These are phyloP conservation scores for Fusarium devonianum DNA, from an alignment of 2,329 filamentous ascomycete genomes.

Conservation along the genomic window DNA sequence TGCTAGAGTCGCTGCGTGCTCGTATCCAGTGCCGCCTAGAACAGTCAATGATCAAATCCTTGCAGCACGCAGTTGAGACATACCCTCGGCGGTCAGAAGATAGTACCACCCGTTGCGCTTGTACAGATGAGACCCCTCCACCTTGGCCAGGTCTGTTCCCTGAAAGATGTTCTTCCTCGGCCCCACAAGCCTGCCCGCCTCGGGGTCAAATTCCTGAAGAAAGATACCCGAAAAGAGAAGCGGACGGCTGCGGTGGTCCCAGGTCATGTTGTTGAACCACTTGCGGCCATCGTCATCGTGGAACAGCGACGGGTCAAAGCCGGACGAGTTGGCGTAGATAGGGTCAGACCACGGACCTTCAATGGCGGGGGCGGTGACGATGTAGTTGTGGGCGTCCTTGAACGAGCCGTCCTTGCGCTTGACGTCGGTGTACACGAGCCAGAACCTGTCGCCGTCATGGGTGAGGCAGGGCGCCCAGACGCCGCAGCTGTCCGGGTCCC, in stretches of 20 bases:
- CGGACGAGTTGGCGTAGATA: slow-evolving; percentile 65
- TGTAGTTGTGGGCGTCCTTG: slow-evolving; percentile 71
- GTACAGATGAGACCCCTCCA: slow-evolving; percentile 67
- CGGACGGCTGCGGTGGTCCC: slow-evolving; percentile 60
- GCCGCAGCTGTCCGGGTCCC: slow-evolving; percentile 66
- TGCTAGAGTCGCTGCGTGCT: slow-evolving; percentile 67
- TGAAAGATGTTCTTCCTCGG: slow-evolving; percentile 62
- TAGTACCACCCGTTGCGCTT: slow-evolving; percentile 67
- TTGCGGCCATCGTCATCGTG: slow-evolving; percentile 64
- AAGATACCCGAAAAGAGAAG: slow-evolving; percentile 62
- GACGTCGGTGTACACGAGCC: slow-evolving; percentile 70
- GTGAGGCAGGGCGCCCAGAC: slow-evolving; percentile 72
- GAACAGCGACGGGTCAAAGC: slow-evolving; percentile 68
- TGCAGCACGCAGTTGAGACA: too few relatives aligned
- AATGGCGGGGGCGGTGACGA: slow-evolving; percentile 61
- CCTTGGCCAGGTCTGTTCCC: slow-evolving; percentile 61
- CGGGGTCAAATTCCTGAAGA: slow-evolving; percentile 64
- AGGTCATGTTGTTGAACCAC: slow-evolving; percentile 65
- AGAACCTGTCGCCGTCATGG: slow-evolving; percentile 67
- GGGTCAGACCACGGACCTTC: slow-evolving; percentile 70
- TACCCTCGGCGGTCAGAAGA: slow-evolving; percentile 65
- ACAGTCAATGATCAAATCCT: too few relatives aligned
- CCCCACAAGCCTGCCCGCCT: slow-evolving; percentile 58
- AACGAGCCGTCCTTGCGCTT: slow-evolving; percentile 72
- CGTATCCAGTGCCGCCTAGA: slow-evolving; percentile 66